Evolutionary conservation across 768 basidiomycete species (phyloP).

Genomic region (Tulasnella calospora): DNA sequence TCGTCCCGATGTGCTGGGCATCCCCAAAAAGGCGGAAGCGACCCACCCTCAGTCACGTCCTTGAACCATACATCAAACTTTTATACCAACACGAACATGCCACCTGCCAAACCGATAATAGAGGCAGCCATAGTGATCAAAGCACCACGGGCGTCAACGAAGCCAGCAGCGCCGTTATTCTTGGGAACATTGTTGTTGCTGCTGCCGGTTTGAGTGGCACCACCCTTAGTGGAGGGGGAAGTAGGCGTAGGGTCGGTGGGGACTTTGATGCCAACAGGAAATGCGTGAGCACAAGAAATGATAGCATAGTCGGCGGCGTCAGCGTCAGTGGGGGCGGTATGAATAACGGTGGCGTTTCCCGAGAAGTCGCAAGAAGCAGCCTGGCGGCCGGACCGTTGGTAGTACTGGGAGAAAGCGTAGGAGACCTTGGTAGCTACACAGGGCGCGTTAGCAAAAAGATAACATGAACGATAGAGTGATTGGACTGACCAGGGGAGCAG

Average conservation of each 20-base stretch:
- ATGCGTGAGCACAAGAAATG: slow-evolving; percentile 59
- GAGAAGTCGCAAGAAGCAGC: slow-evolving; percentile 46
- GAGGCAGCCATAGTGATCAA: background rate
- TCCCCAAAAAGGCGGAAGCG: no score
- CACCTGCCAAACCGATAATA: slow-evolving; percentile 11
- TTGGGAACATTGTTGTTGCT: background rate
- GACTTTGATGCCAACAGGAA: slow-evolving; percentile 35
- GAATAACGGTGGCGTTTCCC: slow-evolving; percentile 78
- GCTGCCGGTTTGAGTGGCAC: background rate
- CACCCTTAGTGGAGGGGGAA: background rate
- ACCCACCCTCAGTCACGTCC: no score
- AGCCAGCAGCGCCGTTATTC: background rate
- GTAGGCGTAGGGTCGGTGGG: background rate
- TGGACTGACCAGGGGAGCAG: slow-evolving; percentile 47
- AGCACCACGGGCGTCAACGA: background rate
- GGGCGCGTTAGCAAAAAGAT: background rate
- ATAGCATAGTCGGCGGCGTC: slow-evolving; percentile 53
- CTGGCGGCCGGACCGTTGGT: slow-evolving; percentile 55
- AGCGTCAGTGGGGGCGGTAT: slow-evolving; percentile 46
- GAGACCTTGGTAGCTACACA: slow-evolving; percentile 66
- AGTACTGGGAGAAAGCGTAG: slow-evolving; percentile 76
- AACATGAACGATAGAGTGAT: no score
- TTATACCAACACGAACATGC: slow-evolving; percentile 10
- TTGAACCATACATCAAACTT: background rate
- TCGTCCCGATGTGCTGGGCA: no score